Evolutionary conservation across 192 early-diverging fungal genomes (phyloP).

Genomic region (Linnemannia hyalina): DNA sequence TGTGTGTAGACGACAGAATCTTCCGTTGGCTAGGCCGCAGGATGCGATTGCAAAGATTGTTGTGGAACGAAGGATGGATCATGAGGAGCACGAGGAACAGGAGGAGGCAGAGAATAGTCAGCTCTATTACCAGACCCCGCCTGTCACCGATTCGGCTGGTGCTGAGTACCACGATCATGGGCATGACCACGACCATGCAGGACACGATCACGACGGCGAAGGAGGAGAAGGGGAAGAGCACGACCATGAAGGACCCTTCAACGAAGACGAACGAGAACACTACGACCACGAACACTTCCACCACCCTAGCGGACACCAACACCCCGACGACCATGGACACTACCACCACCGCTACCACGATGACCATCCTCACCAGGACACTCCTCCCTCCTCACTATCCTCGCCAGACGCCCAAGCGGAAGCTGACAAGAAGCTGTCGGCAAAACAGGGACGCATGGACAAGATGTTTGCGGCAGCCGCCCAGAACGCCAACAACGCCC

Average conservation of each 20-base stretch:
- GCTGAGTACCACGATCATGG: neutral
- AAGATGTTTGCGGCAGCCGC: neutral
- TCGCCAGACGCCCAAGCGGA: neutral
- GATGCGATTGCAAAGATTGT: conserved; percentile 25
- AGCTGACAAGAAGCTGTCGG: neutral
- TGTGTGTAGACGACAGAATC: conserved; percentile 28
- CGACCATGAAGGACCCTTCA: conserved; percentile 25
- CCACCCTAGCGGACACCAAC: conserved; percentile 11
- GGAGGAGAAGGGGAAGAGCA: conserved; percentile 2
- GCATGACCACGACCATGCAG: neutral
- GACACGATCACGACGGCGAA: neutral
- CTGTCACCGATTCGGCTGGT: neutral
- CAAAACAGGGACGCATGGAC: neutral
- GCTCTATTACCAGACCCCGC: conserved; percentile 1
- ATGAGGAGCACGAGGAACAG: conserved; percentile 4
- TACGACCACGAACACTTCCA: conserved; percentile 40
- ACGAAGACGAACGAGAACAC: conserved; percentile 16
- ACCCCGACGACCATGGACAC: neutral
- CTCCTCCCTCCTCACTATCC: neutral
- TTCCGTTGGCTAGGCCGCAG: conserved; percentile 15
- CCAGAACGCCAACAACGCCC: neutral
- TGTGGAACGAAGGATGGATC: conserved; percentile 5
- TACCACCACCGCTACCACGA: neutral
- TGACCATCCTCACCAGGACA: neutral
- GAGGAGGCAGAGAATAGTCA: conserved; percentile 12